These are phyloP conservation scores for Acanthamoeba castellanii DNA, from an alignment of 208 protist species.

Conservation along the genomic window DNA sequence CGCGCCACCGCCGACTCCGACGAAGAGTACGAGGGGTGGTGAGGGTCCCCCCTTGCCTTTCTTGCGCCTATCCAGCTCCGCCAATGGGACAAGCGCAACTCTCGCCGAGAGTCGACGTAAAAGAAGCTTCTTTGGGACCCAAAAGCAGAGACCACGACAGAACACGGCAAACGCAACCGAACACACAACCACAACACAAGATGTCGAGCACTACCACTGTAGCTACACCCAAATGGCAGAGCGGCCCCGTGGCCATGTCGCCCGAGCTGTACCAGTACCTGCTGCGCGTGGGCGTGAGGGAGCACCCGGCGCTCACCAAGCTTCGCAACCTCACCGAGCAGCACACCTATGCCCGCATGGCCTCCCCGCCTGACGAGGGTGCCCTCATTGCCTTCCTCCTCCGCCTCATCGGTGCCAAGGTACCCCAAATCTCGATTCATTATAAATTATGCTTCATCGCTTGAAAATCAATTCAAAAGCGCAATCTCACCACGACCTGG, in stretches of 20 bases:
- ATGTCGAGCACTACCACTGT: background rate
- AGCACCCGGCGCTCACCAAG: conserved; percentile 13
- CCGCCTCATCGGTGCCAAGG: conserved; percentile 30
- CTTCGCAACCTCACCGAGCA: conserved; percentile 15
- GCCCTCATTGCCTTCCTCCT: conserved; percentile 36
- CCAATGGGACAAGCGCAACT: background rate
- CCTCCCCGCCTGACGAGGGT: conserved; percentile 47
- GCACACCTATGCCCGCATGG: conserved; percentile 3
- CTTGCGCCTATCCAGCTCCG: too few relatives aligned
- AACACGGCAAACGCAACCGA: too few relatives aligned
- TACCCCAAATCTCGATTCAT: background rate
- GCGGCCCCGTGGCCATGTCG: background rate
- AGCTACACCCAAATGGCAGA: background rate
- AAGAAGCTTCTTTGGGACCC: background rate
- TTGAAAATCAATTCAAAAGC: too few relatives aligned
- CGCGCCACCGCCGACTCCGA: background rate
- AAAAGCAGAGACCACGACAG: too few relatives aligned
- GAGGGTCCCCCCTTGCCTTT: background rate
- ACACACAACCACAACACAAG: background rate
- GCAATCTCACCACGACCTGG: too few relatives aligned
- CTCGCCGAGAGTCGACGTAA: background rate
- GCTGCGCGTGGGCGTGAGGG: conserved; percentile 50
- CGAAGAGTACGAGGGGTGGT: conserved; percentile 11
- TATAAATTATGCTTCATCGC: too few relatives aligned
- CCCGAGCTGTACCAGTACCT: conserved; percentile 58